These are phyloP conservation scores for Exserohilum rostratum DNA, from an alignment of 2,329 filamentous ascomycete species.

Conservation along the genomic window DNA sequence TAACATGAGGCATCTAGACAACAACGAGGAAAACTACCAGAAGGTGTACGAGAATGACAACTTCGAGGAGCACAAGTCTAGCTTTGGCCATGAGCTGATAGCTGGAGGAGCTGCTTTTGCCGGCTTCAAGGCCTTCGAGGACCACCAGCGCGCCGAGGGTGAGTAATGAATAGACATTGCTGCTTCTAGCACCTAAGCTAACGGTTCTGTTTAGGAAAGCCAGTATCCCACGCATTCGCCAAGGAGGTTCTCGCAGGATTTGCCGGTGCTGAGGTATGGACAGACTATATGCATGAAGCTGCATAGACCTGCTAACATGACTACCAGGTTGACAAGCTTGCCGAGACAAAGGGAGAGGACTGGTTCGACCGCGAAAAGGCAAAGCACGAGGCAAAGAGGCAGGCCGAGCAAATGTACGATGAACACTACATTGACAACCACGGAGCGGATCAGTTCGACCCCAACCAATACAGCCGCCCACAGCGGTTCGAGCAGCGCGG, in stretches of 20 bases:
- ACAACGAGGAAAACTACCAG: constrained; percentile 60
- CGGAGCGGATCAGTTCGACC: constrained; percentile 54
- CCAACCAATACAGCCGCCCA: constrained; percentile 50
- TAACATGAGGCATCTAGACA: constrained; percentile 47
- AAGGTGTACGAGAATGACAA: constrained; percentile 59
- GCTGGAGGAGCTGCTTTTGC: constrained; percentile 79
- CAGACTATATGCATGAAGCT: not conserved
- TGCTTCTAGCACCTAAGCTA: not conserved
- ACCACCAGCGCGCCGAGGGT: constrained; percentile 74
- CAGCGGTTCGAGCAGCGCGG: constrained; percentile 35
- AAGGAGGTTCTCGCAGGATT: constrained; percentile 78
- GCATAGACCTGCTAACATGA: too few relatives aligned
- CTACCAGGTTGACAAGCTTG: constrained; percentile 65
- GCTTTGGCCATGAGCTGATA: constrained; percentile 74
- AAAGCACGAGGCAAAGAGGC: constrained; percentile 53
- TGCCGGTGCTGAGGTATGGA: constrained; percentile 69
- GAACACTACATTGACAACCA: constrained; percentile 54
- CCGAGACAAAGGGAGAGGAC: constrained; percentile 62
- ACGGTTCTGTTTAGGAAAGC: constrained; percentile 61
- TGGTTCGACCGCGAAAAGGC: constrained; percentile 56
- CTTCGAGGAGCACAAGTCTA: constrained; percentile 62
- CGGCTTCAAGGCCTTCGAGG: constrained; percentile 80
- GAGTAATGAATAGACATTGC: constrained; percentile 26
- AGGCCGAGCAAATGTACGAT: constrained; percentile 56
- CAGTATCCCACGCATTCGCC: constrained; percentile 74